Conservation (phyloP, 768 basidiomycete genomes). For the Nevesoporus exiguus region DNA sequence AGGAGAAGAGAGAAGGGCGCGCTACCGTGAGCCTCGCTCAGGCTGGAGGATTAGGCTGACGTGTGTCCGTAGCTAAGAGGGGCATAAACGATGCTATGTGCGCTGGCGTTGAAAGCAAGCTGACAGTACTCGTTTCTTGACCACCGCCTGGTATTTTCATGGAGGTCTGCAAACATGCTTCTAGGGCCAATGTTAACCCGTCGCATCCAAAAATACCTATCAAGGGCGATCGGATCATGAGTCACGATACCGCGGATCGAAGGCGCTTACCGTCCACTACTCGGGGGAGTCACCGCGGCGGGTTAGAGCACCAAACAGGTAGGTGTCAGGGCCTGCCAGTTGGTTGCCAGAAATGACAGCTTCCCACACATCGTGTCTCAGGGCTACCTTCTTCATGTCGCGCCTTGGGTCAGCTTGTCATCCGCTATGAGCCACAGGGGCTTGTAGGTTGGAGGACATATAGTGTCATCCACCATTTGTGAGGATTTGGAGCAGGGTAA, state of each 20-base stretch:
- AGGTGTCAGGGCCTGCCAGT: slow-evolving; percentile 32
- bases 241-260: background rate
- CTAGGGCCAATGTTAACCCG: slow-evolving; percentile 59
- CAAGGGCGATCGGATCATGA: background rate
- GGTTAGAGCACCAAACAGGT: slow-evolving; percentile 42
- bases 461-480: no score
- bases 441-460: no score
- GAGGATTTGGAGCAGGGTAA: no score
- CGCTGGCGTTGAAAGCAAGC: slow-evolving; percentile 51
- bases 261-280: slow-evolving; percentile 57
- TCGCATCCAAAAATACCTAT: slow-evolving; percentile 72
- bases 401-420: no score
- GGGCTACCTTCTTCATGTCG: no score
- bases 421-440: no score
- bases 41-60: slow-evolving; percentile 40
- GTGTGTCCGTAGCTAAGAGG: slow-evolving; percentile 62
- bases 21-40: slow-evolving; percentile 57
- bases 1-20: slow-evolving; percentile 21
- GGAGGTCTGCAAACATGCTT: slow-evolving; percentile 73
- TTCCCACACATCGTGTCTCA: no score
- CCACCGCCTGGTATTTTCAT: slow-evolving; percentile 43
- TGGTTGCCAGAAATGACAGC: slow-evolving; percentile 11
- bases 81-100: slow-evolving; percentile 71
- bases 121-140: slow-evolving; percentile 48
- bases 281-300: slow-evolving; percentile 47